Evolutionary conservation across 495 filamentous ascomycete species (phyloP), one percentile per base, ranked within the genome.

Genomic region (Evernia prunastri): DNA sequence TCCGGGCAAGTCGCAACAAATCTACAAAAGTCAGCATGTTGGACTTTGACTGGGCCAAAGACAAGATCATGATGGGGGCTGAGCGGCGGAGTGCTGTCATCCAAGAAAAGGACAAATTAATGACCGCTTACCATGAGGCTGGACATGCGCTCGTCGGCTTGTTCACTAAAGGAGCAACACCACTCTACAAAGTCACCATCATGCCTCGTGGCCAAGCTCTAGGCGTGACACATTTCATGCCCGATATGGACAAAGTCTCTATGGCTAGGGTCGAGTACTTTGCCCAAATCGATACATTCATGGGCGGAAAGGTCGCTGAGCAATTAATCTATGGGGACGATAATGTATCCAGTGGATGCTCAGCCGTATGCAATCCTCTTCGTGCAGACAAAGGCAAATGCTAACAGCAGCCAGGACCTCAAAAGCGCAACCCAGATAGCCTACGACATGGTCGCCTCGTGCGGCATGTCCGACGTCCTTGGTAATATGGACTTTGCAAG

Each of bases 61-160:
- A 98, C 79, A 96, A 92, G 76, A 90, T 98, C 63, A 87, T 97
- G 78, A 96, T 98, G 90, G 94, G 94, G 56, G 90, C 93, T 37
- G 94, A 97, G 78, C 84, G 87, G 72, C 86, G 84, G 69, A 93
- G 86, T 70, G 88, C 90, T 72, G 85, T 97, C 64, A 95, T 97
- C 64, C 88, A 88, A 54, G 82, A 91, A 60, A 89, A 92, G 76
- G 92, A 97, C 73, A 88, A 87, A 73, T 71, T 88, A 59, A 86
- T 91, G 81, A 98, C 94, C 42, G 94, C 94, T 3, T 98, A 98
- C 69, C 94, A 98, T 76, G 94, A 98, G 75, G 94, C 92, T 63
- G 94, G 94, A 3, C 94, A 98, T 75, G 91, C 95, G 5, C 82
- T 98, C 9, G 90, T 97, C 68, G 86, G 84, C 31, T 84, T 96